These are phyloP conservation scores for Rhodomyrtus psidioides DNA, from an alignment of 441 rosid genomes.

Conservation along the genomic window DNA sequence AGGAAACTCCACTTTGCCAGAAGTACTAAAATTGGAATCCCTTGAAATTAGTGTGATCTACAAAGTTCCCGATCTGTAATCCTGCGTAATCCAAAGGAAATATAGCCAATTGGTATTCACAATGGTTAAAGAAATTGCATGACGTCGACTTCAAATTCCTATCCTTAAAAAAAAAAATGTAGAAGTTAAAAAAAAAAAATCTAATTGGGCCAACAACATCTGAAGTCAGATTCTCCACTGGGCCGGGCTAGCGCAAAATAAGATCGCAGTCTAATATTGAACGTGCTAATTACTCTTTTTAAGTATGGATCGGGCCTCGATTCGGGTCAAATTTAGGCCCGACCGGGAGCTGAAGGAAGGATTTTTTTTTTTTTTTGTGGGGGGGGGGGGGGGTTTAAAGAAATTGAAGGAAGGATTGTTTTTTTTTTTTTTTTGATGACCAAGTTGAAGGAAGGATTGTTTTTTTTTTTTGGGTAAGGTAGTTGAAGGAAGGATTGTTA, in stretches of 20 bases:
- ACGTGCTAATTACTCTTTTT: not conserved
- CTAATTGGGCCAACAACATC: not conserved
- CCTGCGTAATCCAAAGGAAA: not conserved
- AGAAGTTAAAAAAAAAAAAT: not conserved
- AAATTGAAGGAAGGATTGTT: too few species aligned
- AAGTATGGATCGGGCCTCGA: not conserved
- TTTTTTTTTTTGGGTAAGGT: too few species aligned
- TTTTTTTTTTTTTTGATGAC: too few species aligned
- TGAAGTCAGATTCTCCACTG: not conserved
- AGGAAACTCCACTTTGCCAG: too few species aligned
- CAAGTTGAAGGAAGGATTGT: too few species aligned
- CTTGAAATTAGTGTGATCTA: not conserved
- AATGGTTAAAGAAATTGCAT: not conserved
- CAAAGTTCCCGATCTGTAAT: not conserved
- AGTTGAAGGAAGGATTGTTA: not conserved
- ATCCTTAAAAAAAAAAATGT: too few species aligned
- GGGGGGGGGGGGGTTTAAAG: too few species aligned
- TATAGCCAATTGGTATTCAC: not conserved
- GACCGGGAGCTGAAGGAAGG: not conserved
- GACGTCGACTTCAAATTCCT: not conserved
- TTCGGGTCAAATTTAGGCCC: not conserved
- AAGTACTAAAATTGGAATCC: not conserved
- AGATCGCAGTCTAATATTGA: not conserved
- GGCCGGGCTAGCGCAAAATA: not conserved
- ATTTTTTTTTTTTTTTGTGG: too few species aligned